Evolutionary conservation across 352 stramenopile genomes (phyloP), one percentile per base, ranked within the genome.

Genomic region (Globisporangium viniferum): DNA sequence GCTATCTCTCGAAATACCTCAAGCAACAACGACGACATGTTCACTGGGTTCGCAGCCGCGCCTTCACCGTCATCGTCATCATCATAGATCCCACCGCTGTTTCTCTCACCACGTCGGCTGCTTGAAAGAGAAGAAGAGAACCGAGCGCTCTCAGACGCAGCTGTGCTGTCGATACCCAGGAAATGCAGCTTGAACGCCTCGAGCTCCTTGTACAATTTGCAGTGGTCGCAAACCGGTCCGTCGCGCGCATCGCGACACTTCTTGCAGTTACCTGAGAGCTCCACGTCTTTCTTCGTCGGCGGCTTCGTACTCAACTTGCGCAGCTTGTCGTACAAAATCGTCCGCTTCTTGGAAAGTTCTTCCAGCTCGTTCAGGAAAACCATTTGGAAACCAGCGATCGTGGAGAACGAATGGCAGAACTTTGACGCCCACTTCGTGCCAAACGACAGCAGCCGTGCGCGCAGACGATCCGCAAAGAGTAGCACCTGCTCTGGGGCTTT

Each of bases 1-100:
- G 75, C 74, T 24, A 89, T 72, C 44, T 92, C 79, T 5, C 84
- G 84, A 39, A 92, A 80, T n/a, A 92, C 66, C 24, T 90, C 84
- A 14, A 91, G 31, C 51, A 91, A 66, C 48, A 91, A 46, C 59
- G 78, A 74, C 9, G 70, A 66, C 35, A 69, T 67, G 33, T 62
- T 69, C 5, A 51, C 44, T 51, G 44, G 44, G 18, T 51, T 51
- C 20, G 15, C 56, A 20, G 46, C 29, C 14, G 62, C 62, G 14
- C 31, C 68, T 20, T 46, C 18, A 14, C 14, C 33, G 7, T 48
- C 39, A 22, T 31, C 66, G 29, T 64, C 64, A 14, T 73, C 69
- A 8, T 64, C 71, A 22, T 70, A 44, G 18, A 39, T 24, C 27
- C 9, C 36, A 31, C 12, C 39, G 3, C 15, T 3, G 27, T 29